Base-by-base conservation (phyloP, 1,139 yeast species). In the Debaryomyces nepalensis region DNA sequence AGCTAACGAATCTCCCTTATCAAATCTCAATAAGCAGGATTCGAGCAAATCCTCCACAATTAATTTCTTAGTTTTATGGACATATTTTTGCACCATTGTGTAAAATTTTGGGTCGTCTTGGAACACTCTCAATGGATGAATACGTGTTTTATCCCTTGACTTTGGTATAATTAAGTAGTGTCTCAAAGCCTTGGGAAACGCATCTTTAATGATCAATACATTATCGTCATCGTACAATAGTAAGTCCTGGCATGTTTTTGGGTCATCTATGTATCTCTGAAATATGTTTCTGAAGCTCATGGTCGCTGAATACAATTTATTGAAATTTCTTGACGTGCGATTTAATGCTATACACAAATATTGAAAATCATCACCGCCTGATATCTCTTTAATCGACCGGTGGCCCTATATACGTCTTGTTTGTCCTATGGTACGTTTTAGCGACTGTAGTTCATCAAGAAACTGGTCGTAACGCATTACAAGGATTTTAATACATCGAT, bases 111-210 rank as follows among this genome's bases (percentile, higher is more conserved):
- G 52, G 14, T 69, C 61, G 4, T 62, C 46, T 27, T 52, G 53
- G 45, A 86, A 75, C 1, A 77, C 87, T 15, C 64, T 64, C 33
- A 81, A 61, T 4, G 95, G 95, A 47, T 77, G 79, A 14, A 52
- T 44, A 15, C 52, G 59, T 3, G 86, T 73, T 19, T 75, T 50
- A 5, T 51, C 37, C 0, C 47, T 44, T 39, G 70, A 66, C 44
- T 83, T 65, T 1, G 95, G 91, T 22, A 87, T 60, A 2, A 87
- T 67, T 38, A 87, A 64, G 47, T 74, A 73, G 57, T 87, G 96
- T 19, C 79, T 66, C 11, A 65, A 52, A 1, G 91, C 66, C 57
- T 87, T 87, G 11, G 93, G 89, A 55, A 67, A 87, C 37, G 59
- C 59, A 57, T 87, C 95, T 36, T 64, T 63, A 15, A 87, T 67